These are phyloP conservation scores for Bacidia gigantensis DNA, from an alignment of 495 filamentous ascomycete species.

Conservation along the genomic window DNA sequence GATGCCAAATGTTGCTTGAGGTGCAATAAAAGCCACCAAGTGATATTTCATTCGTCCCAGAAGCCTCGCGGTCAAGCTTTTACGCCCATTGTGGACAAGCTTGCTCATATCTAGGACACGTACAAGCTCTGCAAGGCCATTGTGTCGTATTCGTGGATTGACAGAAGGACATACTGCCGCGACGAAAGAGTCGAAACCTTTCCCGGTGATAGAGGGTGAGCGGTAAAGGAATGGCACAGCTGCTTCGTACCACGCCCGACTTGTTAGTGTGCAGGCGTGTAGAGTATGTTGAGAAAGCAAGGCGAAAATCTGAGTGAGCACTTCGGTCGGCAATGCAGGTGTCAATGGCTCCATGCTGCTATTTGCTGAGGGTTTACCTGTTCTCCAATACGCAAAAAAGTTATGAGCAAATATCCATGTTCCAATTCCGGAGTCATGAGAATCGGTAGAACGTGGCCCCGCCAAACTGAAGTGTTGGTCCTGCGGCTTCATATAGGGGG, in stretches of 20 bases:
- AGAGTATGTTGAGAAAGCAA: conserved; percentile 26
- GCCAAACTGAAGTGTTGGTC: too few species aligned
- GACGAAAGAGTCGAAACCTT: conserved; percentile 45
- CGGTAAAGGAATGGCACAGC: conserved; percentile 43
- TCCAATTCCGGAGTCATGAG: too few species aligned
- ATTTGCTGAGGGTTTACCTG: background rate
- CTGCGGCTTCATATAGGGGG: too few species aligned
- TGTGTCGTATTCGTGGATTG: conserved; percentile 39
- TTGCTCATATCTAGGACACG: conserved; percentile 40
- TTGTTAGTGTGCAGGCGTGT: conserved; percentile 43
- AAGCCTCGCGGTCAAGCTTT: conserved; percentile 50
- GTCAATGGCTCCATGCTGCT: background rate
- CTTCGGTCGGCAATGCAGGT: conserved; percentile 30
- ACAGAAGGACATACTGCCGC: conserved; percentile 49
- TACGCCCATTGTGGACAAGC: conserved; percentile 52
- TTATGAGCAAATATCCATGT: too few species aligned
- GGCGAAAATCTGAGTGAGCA: conserved; percentile 31
- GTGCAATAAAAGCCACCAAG: conserved; percentile 50
- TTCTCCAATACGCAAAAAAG: background rate
- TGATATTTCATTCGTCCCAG: conserved; percentile 43
- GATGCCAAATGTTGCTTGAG: conserved; percentile 48
- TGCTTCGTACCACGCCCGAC: conserved; percentile 50
- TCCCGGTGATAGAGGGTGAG: conserved; percentile 35
- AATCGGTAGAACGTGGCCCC: too few species aligned
- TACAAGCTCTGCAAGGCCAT: conserved; percentile 42